These are phyloP conservation scores for Colletotrichum falcatum DNA, from an alignment of 2,329 filamentous ascomycete species.

Conservation along the genomic window DNA sequence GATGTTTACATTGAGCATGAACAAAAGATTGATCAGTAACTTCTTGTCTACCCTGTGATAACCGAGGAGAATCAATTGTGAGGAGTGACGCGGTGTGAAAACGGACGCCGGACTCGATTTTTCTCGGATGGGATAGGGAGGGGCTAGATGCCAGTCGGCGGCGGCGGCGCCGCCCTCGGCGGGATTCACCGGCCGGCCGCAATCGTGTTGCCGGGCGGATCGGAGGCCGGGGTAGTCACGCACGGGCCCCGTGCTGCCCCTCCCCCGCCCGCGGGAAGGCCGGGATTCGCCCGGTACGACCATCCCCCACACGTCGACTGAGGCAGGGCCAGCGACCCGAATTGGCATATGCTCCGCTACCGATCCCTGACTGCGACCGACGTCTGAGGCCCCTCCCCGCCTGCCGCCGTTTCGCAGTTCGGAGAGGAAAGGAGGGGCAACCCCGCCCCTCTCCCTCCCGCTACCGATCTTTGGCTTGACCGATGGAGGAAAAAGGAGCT, in stretches of 20 bases:
- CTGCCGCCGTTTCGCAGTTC: constrained; percentile 5
- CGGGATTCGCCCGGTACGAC: constrained; percentile 29
- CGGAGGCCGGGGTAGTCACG: neutral
- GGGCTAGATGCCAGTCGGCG: neutral
- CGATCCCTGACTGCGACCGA: constrained; percentile 16
- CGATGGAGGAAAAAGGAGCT: neutral
- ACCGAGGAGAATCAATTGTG: neutral
- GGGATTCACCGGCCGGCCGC: neutral
- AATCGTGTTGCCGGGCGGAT: neutral
- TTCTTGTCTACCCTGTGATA: neutral
- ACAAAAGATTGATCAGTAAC: neutral
- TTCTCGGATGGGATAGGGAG: neutral
- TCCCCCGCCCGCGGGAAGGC: constrained; percentile 6
- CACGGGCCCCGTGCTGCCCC: neutral
- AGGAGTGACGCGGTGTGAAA: neutral
- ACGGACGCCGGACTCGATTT: neutral
- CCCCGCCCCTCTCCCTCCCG: no score
- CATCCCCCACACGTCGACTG: constrained; percentile 1
- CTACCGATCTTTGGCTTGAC: neutral
- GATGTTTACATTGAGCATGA: constrained; percentile 9
- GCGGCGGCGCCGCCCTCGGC: neutral
- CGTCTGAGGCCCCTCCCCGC: neutral
- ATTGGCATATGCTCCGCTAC: constrained; percentile 32
- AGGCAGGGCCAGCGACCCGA: constrained; percentile 21
- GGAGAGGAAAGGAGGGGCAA: no score